These are phyloP conservation scores for Fusarium albidum DNA, from an alignment of 2,329 filamentous ascomycete species.

Conservation along the genomic window DNA sequence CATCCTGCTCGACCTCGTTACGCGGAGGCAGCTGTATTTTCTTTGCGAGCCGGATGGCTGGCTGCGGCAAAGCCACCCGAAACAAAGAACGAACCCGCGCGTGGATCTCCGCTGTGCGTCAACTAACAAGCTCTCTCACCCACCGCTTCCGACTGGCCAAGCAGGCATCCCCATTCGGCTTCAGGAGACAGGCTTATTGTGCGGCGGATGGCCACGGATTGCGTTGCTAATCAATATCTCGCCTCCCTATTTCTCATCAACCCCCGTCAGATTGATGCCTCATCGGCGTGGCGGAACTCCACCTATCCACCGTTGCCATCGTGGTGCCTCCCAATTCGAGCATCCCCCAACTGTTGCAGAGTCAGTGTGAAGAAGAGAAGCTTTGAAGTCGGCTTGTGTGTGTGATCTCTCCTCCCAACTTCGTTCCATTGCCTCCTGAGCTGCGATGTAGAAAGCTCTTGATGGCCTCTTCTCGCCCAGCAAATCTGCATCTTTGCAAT, in stretches of 20 bases:
- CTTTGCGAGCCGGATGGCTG: constrained; percentile 4
- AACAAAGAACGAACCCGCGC: constrained; percentile 20
- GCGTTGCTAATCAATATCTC: constrained; percentile 23
- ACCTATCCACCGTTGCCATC: constrained; percentile 1
- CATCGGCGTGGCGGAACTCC: constrained; percentile 19
- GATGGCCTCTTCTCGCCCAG: constrained; percentile 25
- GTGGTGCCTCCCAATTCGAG: constrained; percentile 1
- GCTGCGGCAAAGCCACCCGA: constrained; percentile 11
- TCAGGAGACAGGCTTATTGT: constrained; percentile 8
- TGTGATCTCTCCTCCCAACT: constrained; percentile 10
- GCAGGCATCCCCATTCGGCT: constrained; percentile 25
- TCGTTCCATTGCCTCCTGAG: constrained; percentile 15
- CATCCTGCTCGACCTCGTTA: constrained; percentile 25
- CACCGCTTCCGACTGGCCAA: constrained; percentile 36
- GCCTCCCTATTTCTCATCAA: constrained; percentile 9
- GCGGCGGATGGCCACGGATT: constrained; percentile 19
- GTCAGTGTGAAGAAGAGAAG: too few relatives aligned
- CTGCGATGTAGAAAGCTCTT: constrained; percentile 2
- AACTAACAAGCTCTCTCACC: constrained; percentile 22
- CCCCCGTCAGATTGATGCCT: constrained; percentile 12
- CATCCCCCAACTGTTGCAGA: constrained; percentile 5
- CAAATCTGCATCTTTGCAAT: constrained; percentile 32
- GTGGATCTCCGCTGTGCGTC: constrained; percentile 21
- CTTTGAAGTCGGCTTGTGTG: not conserved
- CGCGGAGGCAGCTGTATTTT: constrained; percentile 21